Base-by-base conservation (phyloP, 2,329 filamentous ascomycete genomes). In the Hypomyces perniciosus region DNA sequence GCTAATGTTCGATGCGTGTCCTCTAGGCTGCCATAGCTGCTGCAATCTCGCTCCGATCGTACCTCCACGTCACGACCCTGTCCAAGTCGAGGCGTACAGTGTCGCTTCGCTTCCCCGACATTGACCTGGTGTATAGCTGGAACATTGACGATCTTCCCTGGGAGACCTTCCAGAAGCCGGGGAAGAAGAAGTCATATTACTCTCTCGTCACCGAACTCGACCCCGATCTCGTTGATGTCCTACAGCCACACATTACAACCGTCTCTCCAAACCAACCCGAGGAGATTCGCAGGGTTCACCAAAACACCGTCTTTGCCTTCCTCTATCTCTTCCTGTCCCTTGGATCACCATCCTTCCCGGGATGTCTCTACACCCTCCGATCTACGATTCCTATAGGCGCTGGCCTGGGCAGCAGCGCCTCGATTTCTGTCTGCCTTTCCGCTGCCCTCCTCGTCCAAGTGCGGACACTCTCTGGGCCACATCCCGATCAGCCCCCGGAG, bases 151-250 rank as follows among this genome's bases (percentile, higher is more conserved):
- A 88, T 7, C 75, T 99, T 38, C 93, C 93, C 0, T 99, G 93
- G 93, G 73, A 79, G 6, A 71, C 79, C 12, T 99, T 99, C 70
- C 82, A 85, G 26, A 79, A 85, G 20, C 83, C 90, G 0, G 79
- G 78, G 30, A 95, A 95, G 75, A 96, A 96, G 74, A 96, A 93
- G 74, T 88, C 85, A 62, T 97, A 97, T 73, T 96, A 96, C 71
- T 89, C 93, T 59, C 77, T 91, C 44, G 86, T 93, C 48, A 95
- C 89, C 9, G 78, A 80, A 44, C 81, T 99, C 53, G 93, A 99
- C 63, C 77, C 80, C 2, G 90, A 96, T 49, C 80, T 99, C 26
- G 72, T 95, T 47, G 82, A 80, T 37, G 87, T 90, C 2, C 81
- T 97, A 59, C 79, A 90, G 67, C 90, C 92, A 28, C 85, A 90